phyloP scores from a whole-genome alignment of 1,139 yeast genomes.

The Meyerozyma smithsonii region DNA sequence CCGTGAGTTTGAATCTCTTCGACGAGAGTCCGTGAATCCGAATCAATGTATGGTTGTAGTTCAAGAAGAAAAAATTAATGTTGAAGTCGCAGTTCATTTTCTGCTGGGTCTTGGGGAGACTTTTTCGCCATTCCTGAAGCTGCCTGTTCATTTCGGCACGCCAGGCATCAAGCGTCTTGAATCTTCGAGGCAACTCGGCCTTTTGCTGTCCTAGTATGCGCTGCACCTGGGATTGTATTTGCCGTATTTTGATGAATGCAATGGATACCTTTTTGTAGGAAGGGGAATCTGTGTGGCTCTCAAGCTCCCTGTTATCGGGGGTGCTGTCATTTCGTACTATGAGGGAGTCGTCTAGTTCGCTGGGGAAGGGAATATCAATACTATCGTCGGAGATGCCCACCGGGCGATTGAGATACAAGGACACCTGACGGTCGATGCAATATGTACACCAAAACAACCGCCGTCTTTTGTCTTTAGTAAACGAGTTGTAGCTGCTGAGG shows the following conservation, averaged over 20 bases:
- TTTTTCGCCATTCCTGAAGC: conserved; percentile 57
- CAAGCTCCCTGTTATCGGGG: conserved; percentile 18
- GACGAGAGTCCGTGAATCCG: conserved; percentile 78
- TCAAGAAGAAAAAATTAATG: conserved; percentile 61
- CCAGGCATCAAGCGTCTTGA: conserved; percentile 55
- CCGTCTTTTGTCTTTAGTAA: conserved; percentile 64
- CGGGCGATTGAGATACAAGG: conserved; percentile 69
- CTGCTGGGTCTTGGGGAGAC: conserved; percentile 51
- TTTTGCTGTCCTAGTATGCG: conserved; percentile 59
- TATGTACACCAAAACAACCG: conserved; percentile 89
- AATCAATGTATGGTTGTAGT: conserved; percentile 71
- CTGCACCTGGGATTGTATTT: conserved; percentile 75
- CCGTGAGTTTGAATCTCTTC: conserved; percentile 50
- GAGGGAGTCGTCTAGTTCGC: conserved; percentile 66
- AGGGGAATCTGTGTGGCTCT: conserved; percentile 14
- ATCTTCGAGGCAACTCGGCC: conserved; percentile 65
- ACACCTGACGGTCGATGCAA: conserved; percentile 73
- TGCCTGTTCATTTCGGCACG: conserved; percentile 44
- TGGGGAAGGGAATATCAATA: conserved; percentile 62
- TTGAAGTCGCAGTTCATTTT: conserved; percentile 76
- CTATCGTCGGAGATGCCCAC: conserved; percentile 73
- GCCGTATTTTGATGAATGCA: conserved; percentile 63
- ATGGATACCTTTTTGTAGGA: conserved; percentile 63
- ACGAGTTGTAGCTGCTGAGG: conserved; percentile 39
- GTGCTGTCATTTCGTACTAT: conserved; percentile 34